Evolutionary conservation across 352 stramenopile genomes (phyloP), one percentile per base, ranked within the genome.

Genomic region (Blastocystis sp.): DNA sequence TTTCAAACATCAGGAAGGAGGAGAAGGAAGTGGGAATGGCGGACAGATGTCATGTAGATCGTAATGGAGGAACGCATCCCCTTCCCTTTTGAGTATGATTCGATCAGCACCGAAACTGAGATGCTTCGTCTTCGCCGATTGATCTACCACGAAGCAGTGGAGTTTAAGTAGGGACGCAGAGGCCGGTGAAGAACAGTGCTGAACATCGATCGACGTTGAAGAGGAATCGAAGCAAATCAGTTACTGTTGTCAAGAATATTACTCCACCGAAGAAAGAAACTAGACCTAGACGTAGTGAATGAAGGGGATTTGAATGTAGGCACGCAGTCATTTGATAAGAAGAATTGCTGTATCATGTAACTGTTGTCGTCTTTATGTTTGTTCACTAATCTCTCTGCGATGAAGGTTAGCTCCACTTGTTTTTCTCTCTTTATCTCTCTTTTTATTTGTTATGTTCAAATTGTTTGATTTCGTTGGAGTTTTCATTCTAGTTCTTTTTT

Each of bases 51-150:
- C 3, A 26, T 20, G 41, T 23, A 87, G 76, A 73, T 18, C 7
- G 7, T 88, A 2, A 64, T 26, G 20, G 70, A 56, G 11, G 53
- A 64, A 11, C 68, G 37, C 15, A 88, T 88, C 23, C 53, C 59
- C 5, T 88, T 88, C 53, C 62, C 77, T 15, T 88, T 88, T 29
- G 77, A 88, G 50, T 88, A 79, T 43, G 77, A 29, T 64, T 45
- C 41, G n/a, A 43, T 18, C 37, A 39, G 15, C n/a, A 53, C 43
- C 39, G 23, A 88, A 61, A 88, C 55, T 5, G 66, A 88, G 34
- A 39, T 59, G 41, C 77, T 76, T 37, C 29, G 73, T 41, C 53
- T 88, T 43, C 77, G 77, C 9, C 59, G 66, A 66, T 50, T 88
- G 20, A 88, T 88, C 50, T 88, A 88, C 50, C 68, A 88, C 55